A percentile compares a stretch with the other conserved stretches of the same genome.
phyloP scores from a whole-genome alignment of 2,329 filamentous ascomycete species.

The Sclerotinia spermophila region DNA sequence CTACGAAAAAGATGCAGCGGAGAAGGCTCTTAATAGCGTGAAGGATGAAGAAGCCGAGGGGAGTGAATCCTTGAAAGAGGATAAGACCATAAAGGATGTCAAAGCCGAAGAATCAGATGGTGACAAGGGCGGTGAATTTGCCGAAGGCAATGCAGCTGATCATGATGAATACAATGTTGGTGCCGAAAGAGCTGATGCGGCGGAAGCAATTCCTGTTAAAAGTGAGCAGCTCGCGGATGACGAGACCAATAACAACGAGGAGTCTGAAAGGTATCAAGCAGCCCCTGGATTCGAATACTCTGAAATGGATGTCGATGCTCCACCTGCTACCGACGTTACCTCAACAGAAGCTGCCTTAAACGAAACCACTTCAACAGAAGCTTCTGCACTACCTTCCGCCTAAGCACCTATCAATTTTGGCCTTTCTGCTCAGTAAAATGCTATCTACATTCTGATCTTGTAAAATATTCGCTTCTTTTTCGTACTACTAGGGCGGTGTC shows the following conservation, averaged over 20 bases:
- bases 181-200: too few species aligned
- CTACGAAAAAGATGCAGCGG: conserved; percentile 1
- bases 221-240: not conserved
- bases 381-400: not conserved
- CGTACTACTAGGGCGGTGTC: not conserved
- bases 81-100: not conserved
- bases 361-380: not conserved
- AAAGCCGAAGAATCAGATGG: not conserved
- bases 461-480: not conserved
- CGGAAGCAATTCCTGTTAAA: not conserved
- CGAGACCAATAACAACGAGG: not conserved
- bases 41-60: not conserved
- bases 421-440: not conserved
- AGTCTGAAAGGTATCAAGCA: not conserved
- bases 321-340: not conserved
- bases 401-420: not conserved
- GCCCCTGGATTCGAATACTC: not conserved
- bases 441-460: not conserved
- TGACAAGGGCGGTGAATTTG: not conserved
- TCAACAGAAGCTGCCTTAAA: not conserved
- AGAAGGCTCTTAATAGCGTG: not conserved
- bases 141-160: not conserved
- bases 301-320: not conserved
- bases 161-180: not conserved
- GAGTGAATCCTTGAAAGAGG: not conserved